Evolutionary conservation across 1,139 yeast species (phyloP).

Genomic region (Taphrina communis): DNA sequence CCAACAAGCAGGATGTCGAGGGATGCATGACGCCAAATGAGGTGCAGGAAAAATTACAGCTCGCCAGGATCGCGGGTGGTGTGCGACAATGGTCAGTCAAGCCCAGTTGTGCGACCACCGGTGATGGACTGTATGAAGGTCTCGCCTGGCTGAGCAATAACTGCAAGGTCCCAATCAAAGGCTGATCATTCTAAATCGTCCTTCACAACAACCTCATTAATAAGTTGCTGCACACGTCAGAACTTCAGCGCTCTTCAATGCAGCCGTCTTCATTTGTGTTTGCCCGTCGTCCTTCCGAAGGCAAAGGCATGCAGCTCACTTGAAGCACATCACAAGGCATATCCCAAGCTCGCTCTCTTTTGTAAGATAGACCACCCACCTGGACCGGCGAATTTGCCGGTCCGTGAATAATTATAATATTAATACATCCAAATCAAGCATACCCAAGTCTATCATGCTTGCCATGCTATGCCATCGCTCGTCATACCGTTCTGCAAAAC

Average conservation of each 20-base stretch:
- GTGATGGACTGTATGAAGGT: constrained; percentile 90
- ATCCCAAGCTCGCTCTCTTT: not conserved
- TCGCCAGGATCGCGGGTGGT: constrained; percentile 75
- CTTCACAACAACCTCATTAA: not conserved
- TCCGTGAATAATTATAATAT: constrained; percentile 6
- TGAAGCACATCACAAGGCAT: not conserved
- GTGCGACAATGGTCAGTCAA: constrained; percentile 84
- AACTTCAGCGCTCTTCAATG: too few relatives aligned
- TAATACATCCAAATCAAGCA: constrained; percentile 6
- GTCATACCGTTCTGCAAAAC: not conserved
- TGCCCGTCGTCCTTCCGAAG: too few relatives aligned
- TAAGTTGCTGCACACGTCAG: not conserved
- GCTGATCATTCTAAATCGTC: not conserved
- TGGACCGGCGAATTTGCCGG: not conserved
- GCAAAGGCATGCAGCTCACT: not conserved
- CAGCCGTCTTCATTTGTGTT: too few relatives aligned
- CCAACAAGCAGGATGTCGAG: constrained; percentile 89
- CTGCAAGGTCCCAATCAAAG: constrained; percentile 35
- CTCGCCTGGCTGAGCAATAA: constrained; percentile 51
- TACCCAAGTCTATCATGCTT: not conserved
- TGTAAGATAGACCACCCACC: constrained; percentile 3
- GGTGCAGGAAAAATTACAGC: constrained; percentile 81
- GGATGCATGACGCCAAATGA: constrained; percentile 88
- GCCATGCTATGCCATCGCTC: not conserved
- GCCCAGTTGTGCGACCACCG: constrained; percentile 87